Conservation (phyloP, 306 rosid species). For the Hippophae tibetana region DNA sequence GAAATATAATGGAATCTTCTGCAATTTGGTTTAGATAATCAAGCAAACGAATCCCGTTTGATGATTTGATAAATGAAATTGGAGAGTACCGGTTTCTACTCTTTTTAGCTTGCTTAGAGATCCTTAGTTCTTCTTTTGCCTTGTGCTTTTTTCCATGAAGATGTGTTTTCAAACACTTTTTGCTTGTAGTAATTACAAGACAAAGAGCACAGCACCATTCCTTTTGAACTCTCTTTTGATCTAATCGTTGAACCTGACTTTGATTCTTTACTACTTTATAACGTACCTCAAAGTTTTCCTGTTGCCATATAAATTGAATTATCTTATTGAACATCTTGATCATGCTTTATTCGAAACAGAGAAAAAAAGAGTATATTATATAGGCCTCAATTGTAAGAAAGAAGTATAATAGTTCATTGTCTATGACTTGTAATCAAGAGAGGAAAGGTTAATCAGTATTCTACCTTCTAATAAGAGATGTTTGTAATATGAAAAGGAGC, state of each 20-base stretch:
- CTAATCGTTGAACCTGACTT: slow-evolving; percentile 9
- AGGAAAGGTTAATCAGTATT: too few relatives aligned
- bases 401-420: too few relatives aligned
- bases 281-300: slow-evolving; percentile 21
- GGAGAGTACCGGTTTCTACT: slow-evolving; percentile 17
- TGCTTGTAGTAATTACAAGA: slow-evolving; percentile 36
- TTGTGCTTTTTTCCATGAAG: slow-evolving; percentile 44
- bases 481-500: too few relatives aligned
- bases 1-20: slow-evolving; percentile 9
- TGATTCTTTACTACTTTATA: slow-evolving; percentile 9
- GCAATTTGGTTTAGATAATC: slow-evolving; percentile 40
- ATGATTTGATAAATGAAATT: slow-evolving; percentile 12
- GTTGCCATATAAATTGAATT: slow-evolving; percentile 16
- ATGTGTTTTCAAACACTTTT: slow-evolving; percentile 32
- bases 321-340: too few relatives aligned
- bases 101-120: slow-evolving; percentile 7
- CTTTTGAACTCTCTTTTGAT: slow-evolving; percentile 34
- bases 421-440: too few relatives aligned
- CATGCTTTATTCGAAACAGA: too few relatives aligned
- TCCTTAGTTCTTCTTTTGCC: slow-evolving; percentile 18
- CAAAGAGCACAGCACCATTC: slow-evolving; percentile 65
- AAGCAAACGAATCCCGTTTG: slow-evolving; percentile 32
- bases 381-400: too few relatives aligned
- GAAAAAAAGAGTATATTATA: too few relatives aligned
- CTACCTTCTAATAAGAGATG: too few relatives aligned